Conservation (phyloP, 2,329 filamentous ascomycete genomes). For the Aspergillus terreus region DNA sequence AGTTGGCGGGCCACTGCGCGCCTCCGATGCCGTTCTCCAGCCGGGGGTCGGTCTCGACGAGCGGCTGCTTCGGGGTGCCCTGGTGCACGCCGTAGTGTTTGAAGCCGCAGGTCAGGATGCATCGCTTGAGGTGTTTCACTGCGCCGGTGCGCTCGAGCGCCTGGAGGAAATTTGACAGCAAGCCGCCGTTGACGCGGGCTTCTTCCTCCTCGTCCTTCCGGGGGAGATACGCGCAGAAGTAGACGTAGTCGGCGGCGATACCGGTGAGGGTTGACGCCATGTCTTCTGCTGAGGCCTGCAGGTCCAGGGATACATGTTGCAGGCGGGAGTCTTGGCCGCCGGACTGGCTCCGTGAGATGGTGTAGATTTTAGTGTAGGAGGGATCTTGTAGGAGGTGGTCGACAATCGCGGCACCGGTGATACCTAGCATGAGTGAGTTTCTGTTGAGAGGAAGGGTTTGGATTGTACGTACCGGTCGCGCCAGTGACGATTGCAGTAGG, state of each 20-base stretch:
- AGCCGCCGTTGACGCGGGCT: slow-evolving; percentile 36
- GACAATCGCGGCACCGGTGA: slow-evolving; percentile 40
- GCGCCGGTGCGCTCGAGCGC: slow-evolving; percentile 44
- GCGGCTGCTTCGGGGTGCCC: slow-evolving; percentile 45
- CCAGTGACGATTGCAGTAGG: slow-evolving; percentile 28
- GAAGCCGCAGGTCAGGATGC: slow-evolving; percentile 47
- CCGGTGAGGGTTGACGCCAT: slow-evolving; percentile 37
- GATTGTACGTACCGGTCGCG: slow-evolving; percentile 22
- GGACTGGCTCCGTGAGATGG: slow-evolving; percentile 40
- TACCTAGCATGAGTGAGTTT: slow-evolving; percentile 25
- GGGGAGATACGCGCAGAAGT: slow-evolving; percentile 43
- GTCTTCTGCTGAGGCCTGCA: slow-evolving; percentile 28
- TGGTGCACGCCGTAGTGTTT: slow-evolving; percentile 56
- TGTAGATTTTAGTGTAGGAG: slow-evolving; percentile 37
- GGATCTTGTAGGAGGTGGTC: slow-evolving; percentile 33
- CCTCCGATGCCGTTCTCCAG: slow-evolving; percentile 26
- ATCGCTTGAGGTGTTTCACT: slow-evolving; percentile 42
- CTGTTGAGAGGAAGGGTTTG: neutral
- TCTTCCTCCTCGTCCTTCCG: slow-evolving; percentile 34
- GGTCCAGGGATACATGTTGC: slow-evolving; percentile 38
- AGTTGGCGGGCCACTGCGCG: slow-evolving; percentile 42
- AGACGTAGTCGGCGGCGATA: slow-evolving; percentile 39
- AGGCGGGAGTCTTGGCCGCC: slow-evolving; percentile 34
- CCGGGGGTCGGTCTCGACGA: slow-evolving; percentile 47
- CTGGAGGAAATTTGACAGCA: slow-evolving; percentile 48